These are phyloP conservation scores for Halophytophthora batemanensis DNA, from an alignment of 352 stramenopile genomes.

Conservation along the genomic window DNA sequence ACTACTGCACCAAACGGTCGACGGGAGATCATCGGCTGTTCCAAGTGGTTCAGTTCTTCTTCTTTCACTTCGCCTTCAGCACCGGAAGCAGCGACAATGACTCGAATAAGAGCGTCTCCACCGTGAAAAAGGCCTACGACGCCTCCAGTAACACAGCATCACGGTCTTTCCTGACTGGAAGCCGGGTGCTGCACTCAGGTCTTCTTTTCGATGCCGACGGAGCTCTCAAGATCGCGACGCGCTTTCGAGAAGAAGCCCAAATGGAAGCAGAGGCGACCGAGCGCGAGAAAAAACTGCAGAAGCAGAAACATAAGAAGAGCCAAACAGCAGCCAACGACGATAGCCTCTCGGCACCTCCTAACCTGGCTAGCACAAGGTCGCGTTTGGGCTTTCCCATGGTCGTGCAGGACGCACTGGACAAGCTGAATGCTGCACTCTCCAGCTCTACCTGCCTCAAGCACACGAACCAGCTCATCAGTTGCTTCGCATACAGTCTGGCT, in stretches of 20 bases:
- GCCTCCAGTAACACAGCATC: constrained; percentile 1
- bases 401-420: constrained; percentile 8
- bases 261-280: constrained; percentile 4
- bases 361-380: background rate
- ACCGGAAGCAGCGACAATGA: constrained; percentile 1
- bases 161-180: constrained; percentile 30
- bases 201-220: constrained; percentile 26
- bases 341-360: background rate
- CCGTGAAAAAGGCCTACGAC: too few relatives aligned
- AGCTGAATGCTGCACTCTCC: constrained; percentile 8
- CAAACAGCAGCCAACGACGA: background rate
- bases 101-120: background rate
- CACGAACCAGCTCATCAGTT: constrained; percentile 12
- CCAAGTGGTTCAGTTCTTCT: constrained; percentile 25
- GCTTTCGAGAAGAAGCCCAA: constrained; percentile 10
- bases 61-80: constrained; percentile 38
- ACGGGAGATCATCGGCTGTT: constrained; percentile 5
- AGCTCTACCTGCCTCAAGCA: constrained; percentile 9
- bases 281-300: constrained; percentile 3
- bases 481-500: constrained; percentile 20
- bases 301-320: too few relatives aligned
- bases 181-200: constrained; percentile 16
- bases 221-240: constrained; percentile 20
- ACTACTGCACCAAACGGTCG: constrained; percentile 4
- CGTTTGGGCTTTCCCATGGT: constrained; percentile 9